phyloP scores from a whole-genome alignment of 129 eudicot species.

The sunflower (Helianthus annuus) region DNA sequence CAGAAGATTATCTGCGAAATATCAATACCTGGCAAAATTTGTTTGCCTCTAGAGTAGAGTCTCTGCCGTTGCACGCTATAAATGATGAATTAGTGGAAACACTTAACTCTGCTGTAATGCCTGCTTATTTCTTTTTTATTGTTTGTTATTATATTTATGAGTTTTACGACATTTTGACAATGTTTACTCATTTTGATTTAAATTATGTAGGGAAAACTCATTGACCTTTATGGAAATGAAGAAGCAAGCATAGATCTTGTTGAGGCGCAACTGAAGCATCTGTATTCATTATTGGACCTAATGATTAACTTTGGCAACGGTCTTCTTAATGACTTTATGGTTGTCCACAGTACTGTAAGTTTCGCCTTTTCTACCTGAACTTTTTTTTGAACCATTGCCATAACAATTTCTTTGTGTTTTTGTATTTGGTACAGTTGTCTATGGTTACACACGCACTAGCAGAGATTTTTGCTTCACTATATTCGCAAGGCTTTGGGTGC shows the following conservation, averaged over 20 bases:
- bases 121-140: background rate
- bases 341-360: conserved; percentile 70
- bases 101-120: conserved; percentile 62
- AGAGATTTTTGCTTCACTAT: conserved; percentile 62
- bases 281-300: conserved; percentile 50
- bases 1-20: conserved; percentile 46
- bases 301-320: conserved; percentile 56
- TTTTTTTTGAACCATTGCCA: background rate
- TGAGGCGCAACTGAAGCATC: conserved; percentile 52
- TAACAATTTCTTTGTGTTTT: background rate
- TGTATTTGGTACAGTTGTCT: conserved; percentile 51
- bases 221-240: conserved; percentile 34
- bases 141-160: background rate
- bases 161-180: background rate
- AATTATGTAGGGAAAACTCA: conserved; percentile 52
- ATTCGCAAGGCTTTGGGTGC: conserved; percentile 72
- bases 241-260: conserved; percentile 25
- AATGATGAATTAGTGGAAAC: conserved; percentile 50
- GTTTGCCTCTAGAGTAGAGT: conserved; percentile 45
- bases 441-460: conserved; percentile 65
- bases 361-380: background rate
- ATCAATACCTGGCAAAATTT: conserved; percentile 49
- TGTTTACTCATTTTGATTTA: conserved; percentile 5
- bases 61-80: conserved; percentile 52
- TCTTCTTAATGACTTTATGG: conserved; percentile 74